phyloP scores from a whole-genome alignment of 306 rosid species.

The Sphenostylis stenocarpa region DNA sequence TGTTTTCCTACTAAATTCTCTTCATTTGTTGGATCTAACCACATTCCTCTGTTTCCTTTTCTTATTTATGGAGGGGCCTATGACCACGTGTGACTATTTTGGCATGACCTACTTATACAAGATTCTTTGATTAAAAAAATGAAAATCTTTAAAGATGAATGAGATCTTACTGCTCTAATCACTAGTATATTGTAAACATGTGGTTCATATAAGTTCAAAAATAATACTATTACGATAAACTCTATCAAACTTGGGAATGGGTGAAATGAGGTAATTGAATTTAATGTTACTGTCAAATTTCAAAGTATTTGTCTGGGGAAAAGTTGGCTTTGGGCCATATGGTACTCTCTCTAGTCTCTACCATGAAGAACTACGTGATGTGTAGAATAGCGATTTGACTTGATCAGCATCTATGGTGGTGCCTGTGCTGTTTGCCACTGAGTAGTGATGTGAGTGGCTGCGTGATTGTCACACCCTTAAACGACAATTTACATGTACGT shows the following conservation, averaged over 20 bases:
- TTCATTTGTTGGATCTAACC: slow-evolving; percentile 13
- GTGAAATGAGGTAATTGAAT: background rate
- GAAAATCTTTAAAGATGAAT: background rate
- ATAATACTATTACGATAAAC: background rate
- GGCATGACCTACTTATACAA: background rate
- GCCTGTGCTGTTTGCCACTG: background rate
- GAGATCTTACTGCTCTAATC: background rate
- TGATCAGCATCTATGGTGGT: slow-evolving; percentile 20
- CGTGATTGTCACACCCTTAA: background rate
- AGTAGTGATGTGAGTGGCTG: background rate
- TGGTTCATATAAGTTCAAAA: background rate
- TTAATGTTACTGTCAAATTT: background rate
- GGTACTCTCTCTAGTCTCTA: background rate
- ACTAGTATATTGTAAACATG: background rate
- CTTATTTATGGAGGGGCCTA: background rate
- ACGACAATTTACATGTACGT: slow-evolving; percentile 20
- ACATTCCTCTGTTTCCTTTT: slow-evolving; percentile 14
- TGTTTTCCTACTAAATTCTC: slow-evolving; percentile 31
- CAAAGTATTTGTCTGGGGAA: background rate
- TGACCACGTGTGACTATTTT: slow-evolving; percentile 9
- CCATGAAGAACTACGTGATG: background rate
- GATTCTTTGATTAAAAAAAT: background rate
- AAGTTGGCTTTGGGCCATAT: background rate
- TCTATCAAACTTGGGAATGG: background rate
- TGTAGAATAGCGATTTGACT: slow-evolving; percentile 16